Evolutionary conservation across 495 filamentous ascomycete genomes (phyloP).

Genomic region (Penicillium soppii): DNA sequence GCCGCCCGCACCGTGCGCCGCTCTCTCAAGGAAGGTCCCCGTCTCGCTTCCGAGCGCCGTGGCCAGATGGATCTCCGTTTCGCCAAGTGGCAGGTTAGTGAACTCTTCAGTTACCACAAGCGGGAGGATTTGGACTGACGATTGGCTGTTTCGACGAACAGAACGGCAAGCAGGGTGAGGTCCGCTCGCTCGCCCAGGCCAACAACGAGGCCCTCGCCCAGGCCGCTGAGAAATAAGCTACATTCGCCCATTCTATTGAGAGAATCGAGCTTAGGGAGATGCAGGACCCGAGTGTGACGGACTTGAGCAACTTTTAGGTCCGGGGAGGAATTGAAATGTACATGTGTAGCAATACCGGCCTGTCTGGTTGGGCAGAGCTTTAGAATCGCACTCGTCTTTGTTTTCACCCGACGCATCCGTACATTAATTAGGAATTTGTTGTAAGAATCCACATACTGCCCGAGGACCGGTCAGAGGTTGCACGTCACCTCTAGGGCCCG

Average conservation of each 20-base stretch:
- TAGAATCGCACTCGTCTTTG: slow-evolving; percentile 29
- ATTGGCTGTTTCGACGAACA: slow-evolving; percentile 35
- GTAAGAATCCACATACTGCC: slow-evolving; percentile 1
- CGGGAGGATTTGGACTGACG: slow-evolving; percentile 19
- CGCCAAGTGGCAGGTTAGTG: slow-evolving; percentile 87
- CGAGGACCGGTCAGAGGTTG: slow-evolving; percentile 11
- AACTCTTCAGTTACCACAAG: slow-evolving; percentile 3
- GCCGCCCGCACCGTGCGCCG: slow-evolving; percentile 65
- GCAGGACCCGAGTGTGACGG: slow-evolving; percentile 16
- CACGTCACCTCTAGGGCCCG: slow-evolving; percentile 20
- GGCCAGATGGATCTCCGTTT: slow-evolving; percentile 89
- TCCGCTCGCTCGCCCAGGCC: slow-evolving; percentile 69
- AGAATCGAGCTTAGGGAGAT: slow-evolving; percentile 20
- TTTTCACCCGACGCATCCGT: slow-evolving; percentile 4
- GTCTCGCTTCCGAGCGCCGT: slow-evolving; percentile 83
- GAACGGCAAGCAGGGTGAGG: slow-evolving; percentile 96
- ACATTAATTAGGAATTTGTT: slow-evolving; percentile 4
- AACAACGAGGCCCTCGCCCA: slow-evolving; percentile 61
- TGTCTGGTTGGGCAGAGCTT: slow-evolving; percentile 23
- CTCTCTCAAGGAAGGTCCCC: slow-evolving; percentile 89
- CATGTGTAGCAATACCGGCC: slow-evolving; percentile 47
- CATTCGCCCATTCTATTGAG: slow-evolving; percentile 5
- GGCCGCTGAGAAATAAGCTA: slow-evolving; percentile 44
- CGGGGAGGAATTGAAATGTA: slow-evolving; percentile 34
- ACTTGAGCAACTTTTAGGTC: slow-evolving; percentile 17